Evolutionary conservation across 306 rosid species (phyloP), one percentile per base, ranked within the genome.

Genomic region (Macrotyloma uniflorum): DNA sequence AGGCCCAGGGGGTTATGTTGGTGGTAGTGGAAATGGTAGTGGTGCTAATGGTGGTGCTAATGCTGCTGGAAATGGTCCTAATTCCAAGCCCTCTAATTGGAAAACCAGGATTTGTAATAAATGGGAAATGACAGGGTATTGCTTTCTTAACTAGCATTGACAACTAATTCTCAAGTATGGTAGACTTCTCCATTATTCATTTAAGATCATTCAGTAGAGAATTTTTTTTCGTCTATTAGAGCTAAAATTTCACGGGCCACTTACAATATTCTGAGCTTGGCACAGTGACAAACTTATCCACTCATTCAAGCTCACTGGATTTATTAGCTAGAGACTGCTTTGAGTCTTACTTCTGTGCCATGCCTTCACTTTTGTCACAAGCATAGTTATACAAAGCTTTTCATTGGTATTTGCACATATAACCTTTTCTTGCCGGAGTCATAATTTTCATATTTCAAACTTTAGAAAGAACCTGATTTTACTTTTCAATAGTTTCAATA

Each of bases 71-170:
- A 86, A 74, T 78, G 93, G 91, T 6, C 3, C 85, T 16, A 94
- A 81, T 87, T 78, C 71, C 7, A 96, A 96, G 87, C 99, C 99
- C 30, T 93, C 99, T 0, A 96, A 96, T 83, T 96, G 99, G 99
- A 96, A 96, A 85, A 96, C 99, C n/a, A 86, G 99, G 87, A 91
- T 96, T 79, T 96, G 99, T 76, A 96, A 96, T 80, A 96, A 96
- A 83, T 96, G 99, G 99, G 99, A 96, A 84, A 81, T 89, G 89
- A 96, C 99, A 1, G 98, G 99, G 43, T 93, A 96, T 91, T 96
- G 99, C 80, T 30, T 30, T 4, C 32, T 30, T 30, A 30, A 30
- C 0, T 30, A 30, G 4, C 32, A 30, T 3, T 30, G 32, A 30
- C 4, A 30, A 30, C 32, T 30, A 2, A 0, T 30, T 4, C 32